Evolutionary conservation across 1,284 basidiomycete species (phyloP).

Genomic region (Puccinia triticina): DNA sequence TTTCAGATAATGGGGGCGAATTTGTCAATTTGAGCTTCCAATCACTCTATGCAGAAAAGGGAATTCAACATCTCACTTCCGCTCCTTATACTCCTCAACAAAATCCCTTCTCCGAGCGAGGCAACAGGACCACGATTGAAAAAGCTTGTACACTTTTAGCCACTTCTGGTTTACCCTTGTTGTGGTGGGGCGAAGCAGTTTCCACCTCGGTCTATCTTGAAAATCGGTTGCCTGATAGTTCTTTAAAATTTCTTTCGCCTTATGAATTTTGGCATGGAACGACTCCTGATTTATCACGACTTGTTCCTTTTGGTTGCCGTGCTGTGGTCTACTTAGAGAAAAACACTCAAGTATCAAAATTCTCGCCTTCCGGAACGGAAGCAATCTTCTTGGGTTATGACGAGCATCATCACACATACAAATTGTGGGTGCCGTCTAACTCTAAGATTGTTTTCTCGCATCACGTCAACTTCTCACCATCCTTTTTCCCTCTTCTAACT

Average conservation of each 20-base stretch:
- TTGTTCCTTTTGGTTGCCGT: not conserved
- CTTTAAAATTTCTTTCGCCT: not conserved
- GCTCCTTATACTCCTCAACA: conserved; percentile 16
- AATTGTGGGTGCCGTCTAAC: not conserved
- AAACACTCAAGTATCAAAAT: not conserved
- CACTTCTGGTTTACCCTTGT: not conserved
- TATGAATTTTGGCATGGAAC: not conserved
- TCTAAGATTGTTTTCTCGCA: not conserved
- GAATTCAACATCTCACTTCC: not conserved
- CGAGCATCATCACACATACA: too few species aligned
- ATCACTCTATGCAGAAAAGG: not conserved
- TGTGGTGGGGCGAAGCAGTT: not conserved
- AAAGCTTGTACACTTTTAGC: not conserved
- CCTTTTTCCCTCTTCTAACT: not conserved
- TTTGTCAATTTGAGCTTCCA: not conserved
- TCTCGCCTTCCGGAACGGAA: too few species aligned
- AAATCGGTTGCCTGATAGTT: not conserved
- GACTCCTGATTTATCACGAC: not conserved
- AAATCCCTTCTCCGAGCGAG: too few species aligned
- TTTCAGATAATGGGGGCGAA: conserved; percentile 12
- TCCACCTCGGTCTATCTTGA: not conserved
- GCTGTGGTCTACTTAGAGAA: not conserved
- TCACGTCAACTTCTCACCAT: not conserved
- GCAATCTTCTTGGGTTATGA: too few species aligned
- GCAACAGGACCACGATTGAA: too few species aligned